Percentiles rank a stretch among this genome's conserved stretches.
Evolutionary conservation across 345 rosid genomes (phyloP).

Genomic region (Leavenworthia alabamica): DNA sequence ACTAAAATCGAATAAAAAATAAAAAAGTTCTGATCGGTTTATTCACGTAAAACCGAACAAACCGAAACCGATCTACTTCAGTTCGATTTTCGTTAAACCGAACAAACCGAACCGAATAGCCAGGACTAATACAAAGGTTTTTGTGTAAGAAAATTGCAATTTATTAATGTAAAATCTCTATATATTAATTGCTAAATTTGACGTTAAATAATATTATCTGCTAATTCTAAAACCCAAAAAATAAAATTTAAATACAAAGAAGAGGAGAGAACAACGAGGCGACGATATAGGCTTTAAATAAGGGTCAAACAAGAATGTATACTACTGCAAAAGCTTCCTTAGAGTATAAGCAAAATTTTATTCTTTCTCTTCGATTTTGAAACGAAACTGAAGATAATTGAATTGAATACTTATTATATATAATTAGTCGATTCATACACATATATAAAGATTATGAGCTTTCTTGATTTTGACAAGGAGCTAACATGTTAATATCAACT

Average conservation of each 20-base stretch:
- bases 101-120: too few relatives aligned
- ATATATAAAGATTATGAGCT: constrained; percentile 17
- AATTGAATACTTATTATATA: background rate
- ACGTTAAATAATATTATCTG: background rate
- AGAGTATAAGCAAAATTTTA: constrained; percentile 48
- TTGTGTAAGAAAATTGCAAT: background rate
- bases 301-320: constrained; percentile 81
- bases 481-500: constrained; percentile 43
- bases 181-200: background rate
- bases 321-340: constrained; percentile 39
- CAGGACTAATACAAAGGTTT: too few relatives aligned
- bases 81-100: too few relatives aligned
- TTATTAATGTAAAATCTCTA: background rate
- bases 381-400: background rate
- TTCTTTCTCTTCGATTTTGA: constrained; percentile 18
- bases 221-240: background rate
- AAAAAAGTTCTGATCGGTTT: too few relatives aligned
- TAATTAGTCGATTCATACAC: background rate
- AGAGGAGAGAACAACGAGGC: constrained; percentile 52
- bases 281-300: constrained; percentile 49
- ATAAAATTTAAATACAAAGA: background rate
- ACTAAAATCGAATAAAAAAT: too few relatives aligned
- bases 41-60: too few relatives aligned
- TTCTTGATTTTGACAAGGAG: constrained; percentile 69
- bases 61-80: too few relatives aligned